Evolutionary conservation across 768 basidiomycete species (phyloP).

Genomic region (Botryobasidium botryosum): DNA sequence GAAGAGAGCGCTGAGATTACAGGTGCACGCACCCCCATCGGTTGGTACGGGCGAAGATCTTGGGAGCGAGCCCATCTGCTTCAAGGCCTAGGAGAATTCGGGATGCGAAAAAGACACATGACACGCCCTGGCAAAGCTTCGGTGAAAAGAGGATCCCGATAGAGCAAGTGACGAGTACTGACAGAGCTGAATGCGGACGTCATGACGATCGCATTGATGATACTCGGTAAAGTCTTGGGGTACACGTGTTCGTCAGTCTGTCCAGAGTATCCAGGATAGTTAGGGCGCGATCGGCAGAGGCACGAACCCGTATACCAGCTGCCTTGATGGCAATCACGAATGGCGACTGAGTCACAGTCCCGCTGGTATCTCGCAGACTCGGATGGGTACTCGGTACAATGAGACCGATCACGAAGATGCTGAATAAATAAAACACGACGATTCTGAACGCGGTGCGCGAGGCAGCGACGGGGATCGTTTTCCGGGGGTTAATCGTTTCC

Average conservation of each 20-base stretch:
- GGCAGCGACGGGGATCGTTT: conserved; percentile 10
- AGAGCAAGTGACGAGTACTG: background rate
- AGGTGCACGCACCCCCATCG: background rate
- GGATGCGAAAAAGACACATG: background rate
- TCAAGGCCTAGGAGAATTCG: conserved; percentile 11
- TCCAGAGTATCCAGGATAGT: background rate
- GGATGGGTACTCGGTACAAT: conserved; percentile 16
- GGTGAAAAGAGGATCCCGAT: no score
- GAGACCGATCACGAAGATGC: conserved; percentile 11
- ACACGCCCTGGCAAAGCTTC: background rate
- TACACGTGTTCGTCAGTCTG: background rate
- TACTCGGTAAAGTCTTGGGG: conserved; percentile 7
- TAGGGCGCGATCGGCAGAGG: background rate
- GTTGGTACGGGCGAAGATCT: conserved; percentile 7
- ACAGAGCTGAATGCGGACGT: conserved; percentile 12
- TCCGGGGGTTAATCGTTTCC: conserved; percentile 11
- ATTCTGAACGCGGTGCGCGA: conserved; percentile 10
- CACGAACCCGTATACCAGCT: conserved; percentile 19
- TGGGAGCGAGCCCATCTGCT: conserved; percentile 9
- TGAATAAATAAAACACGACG: conserved; percentile 10
- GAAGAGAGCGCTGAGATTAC: no score
- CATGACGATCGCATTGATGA: conserved; percentile 21
- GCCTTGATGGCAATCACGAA: conserved; percentile 21
- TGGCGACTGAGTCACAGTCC: conserved; percentile 20
- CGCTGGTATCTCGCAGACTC: conserved; percentile 14